A percentile compares a stretch with the other conserved stretches of the same genome.
Conservation (phyloP, 192 early-diverging fungal species). For the Rhizophagus clarus region DNA sequence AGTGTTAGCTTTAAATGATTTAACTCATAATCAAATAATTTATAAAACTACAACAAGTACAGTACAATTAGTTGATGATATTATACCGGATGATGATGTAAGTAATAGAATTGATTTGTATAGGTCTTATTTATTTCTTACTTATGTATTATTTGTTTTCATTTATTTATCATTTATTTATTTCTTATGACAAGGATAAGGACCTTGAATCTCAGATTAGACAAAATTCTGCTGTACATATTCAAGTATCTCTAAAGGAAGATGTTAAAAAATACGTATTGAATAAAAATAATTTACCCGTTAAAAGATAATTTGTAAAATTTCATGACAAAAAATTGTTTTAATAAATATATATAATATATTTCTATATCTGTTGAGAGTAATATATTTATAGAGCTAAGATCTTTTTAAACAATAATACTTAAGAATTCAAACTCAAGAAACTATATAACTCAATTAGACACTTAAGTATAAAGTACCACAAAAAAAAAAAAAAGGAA, state of each 20-base stretch:
- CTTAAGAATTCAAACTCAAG: no score
- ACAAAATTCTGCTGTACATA: slow-evolving; percentile 72
- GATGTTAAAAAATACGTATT: background rate
- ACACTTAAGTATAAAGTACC: background rate
- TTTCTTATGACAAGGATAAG: slow-evolving; percentile 39
- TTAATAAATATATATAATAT: no score
- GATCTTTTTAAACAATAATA: no score
- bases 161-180: background rate
- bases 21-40: slow-evolving; percentile 58
- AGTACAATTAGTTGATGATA: slow-evolving; percentile 75
- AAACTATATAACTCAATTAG: background rate
- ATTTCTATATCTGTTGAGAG: background rate
- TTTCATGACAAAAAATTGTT: no score
- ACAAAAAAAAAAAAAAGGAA: no score
- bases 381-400: background rate
- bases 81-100: slow-evolving; percentile 69
- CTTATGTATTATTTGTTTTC: background rate
- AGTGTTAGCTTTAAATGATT: slow-evolving; percentile 62
- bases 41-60: slow-evolving; percentile 69
- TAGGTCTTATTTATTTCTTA: no score
- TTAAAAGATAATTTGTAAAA: background rate
- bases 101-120: background rate
- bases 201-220: slow-evolving; percentile 61
- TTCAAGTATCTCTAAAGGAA: slow-evolving; percentile 47
- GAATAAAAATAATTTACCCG: background rate